Base-by-base conservation (phyloP, 2,329 filamentous ascomycete species). In the Aspergillus sp. region DNA sequence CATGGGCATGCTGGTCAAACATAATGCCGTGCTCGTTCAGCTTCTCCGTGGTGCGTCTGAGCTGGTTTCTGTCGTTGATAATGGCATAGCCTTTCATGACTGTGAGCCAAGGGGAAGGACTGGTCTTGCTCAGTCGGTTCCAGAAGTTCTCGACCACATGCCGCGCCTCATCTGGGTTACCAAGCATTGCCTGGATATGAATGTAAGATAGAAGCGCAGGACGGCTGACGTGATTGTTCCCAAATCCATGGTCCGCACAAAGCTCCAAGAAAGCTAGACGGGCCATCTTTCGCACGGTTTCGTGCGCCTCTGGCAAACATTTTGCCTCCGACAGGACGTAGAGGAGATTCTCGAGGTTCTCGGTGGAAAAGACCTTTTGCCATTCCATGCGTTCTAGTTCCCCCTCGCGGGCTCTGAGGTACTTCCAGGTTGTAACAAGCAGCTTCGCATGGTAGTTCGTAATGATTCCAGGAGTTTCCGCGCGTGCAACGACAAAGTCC, bases 381-480 rank as follows among this genome's bases (percentile, higher is more conserved):
- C 70, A 74, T 9, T 75, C 74, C 23, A 68, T 64, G 3, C 70
- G 63, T 21, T 73, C 71, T 52, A 77, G 45, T 19, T 73, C 69
- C 13, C 64, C 58, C 48, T 74, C 70, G 38, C 65, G 72, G 53
- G 70, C 75, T 65, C 82, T 76, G 57, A 91, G 79, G 71, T 91
- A 85, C 21, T 83, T 76, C 60, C 91, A 84, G 47, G 91, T 86
- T 41, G 81, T 76, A 30, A 82, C 71, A 19, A 85, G 81, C 66
- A 87, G 80, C n/a, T 82, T 75, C 0, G 90, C 89, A 68, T 95
- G 89, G 59, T 45, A 88, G 82, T 67, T 86, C 81, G 74, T 91
- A 87, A 72, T 91, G 70, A 55, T 81, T 67, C 63, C 82, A 70
- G 65, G 79, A 70, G 63, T 79, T 76, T 68, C 78, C 67, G 60